A percentile compares a stretch with the other conserved stretches of the same genome.
Evolutionary conservation across 2,329 filamentous ascomycete species (phyloP).

Genomic region (Gnomoniopsis smithogilvyi): DNA sequence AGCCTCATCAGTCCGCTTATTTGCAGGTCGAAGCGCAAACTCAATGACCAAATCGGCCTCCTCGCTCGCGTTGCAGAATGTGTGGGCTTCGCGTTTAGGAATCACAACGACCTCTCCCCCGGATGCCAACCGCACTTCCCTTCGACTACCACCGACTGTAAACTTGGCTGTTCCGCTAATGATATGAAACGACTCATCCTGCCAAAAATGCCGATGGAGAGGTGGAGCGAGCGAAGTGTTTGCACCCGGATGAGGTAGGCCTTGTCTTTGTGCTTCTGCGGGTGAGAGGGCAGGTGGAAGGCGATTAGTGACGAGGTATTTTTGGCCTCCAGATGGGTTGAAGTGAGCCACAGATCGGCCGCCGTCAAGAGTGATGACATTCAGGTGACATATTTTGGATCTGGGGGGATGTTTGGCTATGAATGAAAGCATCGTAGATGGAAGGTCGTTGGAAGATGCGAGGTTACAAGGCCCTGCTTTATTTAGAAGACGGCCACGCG

Average conservation of each 20-base stretch:
- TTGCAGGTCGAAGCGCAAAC: slow-evolving; percentile 10
- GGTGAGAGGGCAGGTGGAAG: slow-evolving; percentile 7
- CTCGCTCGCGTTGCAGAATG: slow-evolving; percentile 15
- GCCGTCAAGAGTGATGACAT: slow-evolving; percentile 4
- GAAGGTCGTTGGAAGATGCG: neutral
- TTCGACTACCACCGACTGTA: neutral
- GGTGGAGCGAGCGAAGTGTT: slow-evolving; percentile 13
- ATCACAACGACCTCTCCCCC: slow-evolving; percentile 11
- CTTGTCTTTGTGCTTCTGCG: neutral
- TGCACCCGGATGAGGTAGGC: neutral
- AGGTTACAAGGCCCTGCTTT: neutral
- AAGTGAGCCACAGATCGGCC: slow-evolving; percentile 10
- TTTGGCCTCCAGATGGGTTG: neutral
- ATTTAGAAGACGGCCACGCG: neutral
- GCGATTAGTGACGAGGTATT: slow-evolving; percentile 14
- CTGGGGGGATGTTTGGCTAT: slow-evolving; percentile 7
- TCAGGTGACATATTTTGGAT: slow-evolving; percentile 3
- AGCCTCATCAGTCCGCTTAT: slow-evolving; percentile 9
- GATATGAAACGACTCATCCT: slow-evolving; percentile 11
- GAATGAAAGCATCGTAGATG: slow-evolving; percentile 12
- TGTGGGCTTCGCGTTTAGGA: slow-evolving; percentile 3
- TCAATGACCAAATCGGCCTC: slow-evolving; percentile 7
- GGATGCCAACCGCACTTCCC: neutral
- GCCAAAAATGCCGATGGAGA: slow-evolving; percentile 8
- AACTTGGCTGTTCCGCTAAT: slow-evolving; percentile 5